A percentile compares a stretch with the other conserved stretches of the same genome.
Evolutionary conservation across 23 red algal genomes (phyloP).

Genomic region (Gracilaria gracilis): DNA sequence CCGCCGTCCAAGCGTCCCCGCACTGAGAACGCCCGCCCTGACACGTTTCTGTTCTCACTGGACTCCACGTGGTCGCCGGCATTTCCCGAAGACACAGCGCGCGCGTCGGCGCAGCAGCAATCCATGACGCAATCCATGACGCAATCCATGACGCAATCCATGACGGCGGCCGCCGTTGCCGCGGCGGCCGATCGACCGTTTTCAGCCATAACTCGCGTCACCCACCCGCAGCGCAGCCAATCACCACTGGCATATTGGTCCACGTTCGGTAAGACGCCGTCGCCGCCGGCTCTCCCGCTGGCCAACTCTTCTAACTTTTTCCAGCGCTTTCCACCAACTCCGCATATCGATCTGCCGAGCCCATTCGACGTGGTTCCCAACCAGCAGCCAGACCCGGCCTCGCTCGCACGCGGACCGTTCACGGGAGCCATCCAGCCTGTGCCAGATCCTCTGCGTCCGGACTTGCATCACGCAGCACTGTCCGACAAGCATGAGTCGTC

Average conservation of each 20-base stretch:
- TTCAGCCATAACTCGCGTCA: conserved; percentile 28
- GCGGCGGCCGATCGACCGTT: conserved; percentile 20
- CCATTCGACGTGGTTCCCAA: not conserved
- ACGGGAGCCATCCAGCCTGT: not conserved
- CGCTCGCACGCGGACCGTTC: not conserved
- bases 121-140: no score
- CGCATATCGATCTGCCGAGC: conserved; percentile 10
- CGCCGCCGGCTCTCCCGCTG: not conserved
- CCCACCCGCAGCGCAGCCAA: not conserved
- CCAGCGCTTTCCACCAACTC: conserved; percentile 11
- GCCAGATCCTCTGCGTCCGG: not conserved
- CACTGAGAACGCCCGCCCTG: not conserved
- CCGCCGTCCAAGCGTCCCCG: conserved; percentile 25
- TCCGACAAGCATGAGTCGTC: not conserved
- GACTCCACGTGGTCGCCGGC: not conserved
- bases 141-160: no score
- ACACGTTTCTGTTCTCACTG: conserved; percentile 19
- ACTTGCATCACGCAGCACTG: not conserved
- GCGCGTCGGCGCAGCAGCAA: not conserved
- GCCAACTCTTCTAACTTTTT: not conserved
- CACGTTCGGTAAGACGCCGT: conserved; percentile 25
- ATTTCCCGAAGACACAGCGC: not conserved
- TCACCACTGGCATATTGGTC: conserved; percentile 49
- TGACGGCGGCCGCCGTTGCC: not conserved
- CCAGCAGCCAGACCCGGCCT: not conserved